phyloP scores from a whole-genome alignment of 805 yeast genomes.

The Candida sonorensis region DNA sequence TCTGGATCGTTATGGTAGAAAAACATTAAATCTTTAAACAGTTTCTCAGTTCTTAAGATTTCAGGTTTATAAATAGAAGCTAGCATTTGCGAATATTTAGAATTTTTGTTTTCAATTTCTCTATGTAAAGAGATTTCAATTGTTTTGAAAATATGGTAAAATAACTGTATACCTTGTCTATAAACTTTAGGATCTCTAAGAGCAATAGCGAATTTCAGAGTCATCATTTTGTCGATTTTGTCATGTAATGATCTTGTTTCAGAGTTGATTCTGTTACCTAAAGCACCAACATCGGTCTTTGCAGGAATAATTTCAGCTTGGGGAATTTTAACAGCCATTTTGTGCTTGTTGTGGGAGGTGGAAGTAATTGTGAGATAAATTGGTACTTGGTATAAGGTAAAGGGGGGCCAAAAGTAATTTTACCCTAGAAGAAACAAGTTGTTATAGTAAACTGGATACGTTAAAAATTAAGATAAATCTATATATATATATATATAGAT shows the following conservation, averaged over 20 bases:
- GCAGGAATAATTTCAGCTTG: constrained; percentile 56
- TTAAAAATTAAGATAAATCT: background rate
- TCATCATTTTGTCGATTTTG: constrained; percentile 60
- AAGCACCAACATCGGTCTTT: constrained; percentile 76
- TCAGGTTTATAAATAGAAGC: constrained; percentile 62
- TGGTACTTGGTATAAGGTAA: background rate
- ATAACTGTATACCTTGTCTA: constrained; percentile 74
- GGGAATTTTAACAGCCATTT: constrained; percentile 10
- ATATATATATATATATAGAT: background rate
- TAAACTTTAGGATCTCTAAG: constrained; percentile 68
- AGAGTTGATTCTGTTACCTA: constrained; percentile 72
- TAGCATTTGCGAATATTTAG: constrained; percentile 41
- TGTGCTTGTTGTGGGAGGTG: background rate
- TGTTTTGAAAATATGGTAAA: constrained; percentile 61
- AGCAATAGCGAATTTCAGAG: constrained; percentile 67
- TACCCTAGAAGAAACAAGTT: background rate
- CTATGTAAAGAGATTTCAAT: constrained; percentile 46
- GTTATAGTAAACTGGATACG: background rate
- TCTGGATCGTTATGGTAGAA: constrained; percentile 50
- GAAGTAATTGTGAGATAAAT: background rate
- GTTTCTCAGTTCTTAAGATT: constrained; percentile 51
- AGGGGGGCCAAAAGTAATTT: background rate
- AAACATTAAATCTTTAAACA: constrained; percentile 58
- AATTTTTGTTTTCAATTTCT: constrained; percentile 36
- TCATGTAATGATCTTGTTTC: constrained; percentile 64